Percentiles rank a stretch among this genome's conserved stretches.
Conservation (phyloP, 306 rosid genomes). For the Acmispon strigosus region DNA sequence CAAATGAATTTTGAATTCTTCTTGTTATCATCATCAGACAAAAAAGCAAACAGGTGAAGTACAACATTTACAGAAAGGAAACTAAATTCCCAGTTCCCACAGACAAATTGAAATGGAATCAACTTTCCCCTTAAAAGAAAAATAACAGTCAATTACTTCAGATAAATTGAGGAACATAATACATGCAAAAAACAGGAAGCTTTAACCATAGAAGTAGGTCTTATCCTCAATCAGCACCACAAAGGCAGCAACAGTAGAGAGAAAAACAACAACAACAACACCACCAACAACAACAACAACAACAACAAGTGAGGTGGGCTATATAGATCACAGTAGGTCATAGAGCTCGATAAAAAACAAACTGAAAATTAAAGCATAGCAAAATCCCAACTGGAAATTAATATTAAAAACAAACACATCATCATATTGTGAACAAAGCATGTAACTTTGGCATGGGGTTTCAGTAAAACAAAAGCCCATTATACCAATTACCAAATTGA, state of each 20-base stretch:
- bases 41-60: neutral
- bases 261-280: too few species aligned
- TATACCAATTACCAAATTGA: neutral
- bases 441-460: slow-evolving; percentile 3
- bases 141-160: neutral
- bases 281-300: too few species aligned
- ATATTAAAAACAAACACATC: neutral
- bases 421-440: neutral
- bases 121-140: neutral
- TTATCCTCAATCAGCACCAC: neutral
- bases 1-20: neutral
- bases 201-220: neutral
- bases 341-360: too few species aligned
- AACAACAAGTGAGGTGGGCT: too few species aligned
- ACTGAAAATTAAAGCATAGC: too few species aligned
- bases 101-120: neutral
- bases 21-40: neutral
- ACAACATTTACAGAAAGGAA: neutral
- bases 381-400: neutral
- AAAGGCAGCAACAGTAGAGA: neutral
- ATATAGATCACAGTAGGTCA: too few species aligned
- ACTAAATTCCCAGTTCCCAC: neutral
- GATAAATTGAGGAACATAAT: neutral
- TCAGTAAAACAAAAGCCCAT: neutral
- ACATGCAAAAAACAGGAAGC: neutral